phyloP scores from a whole-genome alignment of 768 basidiomycete species.

The Mycena rebaudengoi region DNA sequence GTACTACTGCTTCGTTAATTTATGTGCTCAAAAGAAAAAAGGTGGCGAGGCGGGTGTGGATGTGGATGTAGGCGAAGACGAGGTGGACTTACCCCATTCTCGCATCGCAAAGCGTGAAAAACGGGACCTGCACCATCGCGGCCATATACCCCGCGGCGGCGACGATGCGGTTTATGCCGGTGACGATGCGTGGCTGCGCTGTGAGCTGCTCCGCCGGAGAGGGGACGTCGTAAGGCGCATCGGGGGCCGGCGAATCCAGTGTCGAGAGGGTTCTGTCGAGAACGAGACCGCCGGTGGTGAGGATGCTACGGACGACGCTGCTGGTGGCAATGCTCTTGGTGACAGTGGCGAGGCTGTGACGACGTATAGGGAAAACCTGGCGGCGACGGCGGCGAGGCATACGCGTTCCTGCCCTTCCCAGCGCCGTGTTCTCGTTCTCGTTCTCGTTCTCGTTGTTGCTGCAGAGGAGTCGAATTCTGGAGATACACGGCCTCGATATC shows the following conservation, averaged over 20 bases:
- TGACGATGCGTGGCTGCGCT: constrained; percentile 64
- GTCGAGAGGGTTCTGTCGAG: no score
- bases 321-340: no score
- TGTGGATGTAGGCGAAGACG: no score
- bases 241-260: constrained; percentile 68
- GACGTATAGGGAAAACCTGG: constrained; percentile 17
- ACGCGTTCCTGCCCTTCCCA: constrained; percentile 4
- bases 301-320: constrained; percentile 24
- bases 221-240: constrained; percentile 52
- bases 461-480: neutral
- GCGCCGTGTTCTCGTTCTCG: no score
- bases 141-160: constrained; percentile 76
- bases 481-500: constrained; percentile 72
- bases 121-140: constrained; percentile 71
- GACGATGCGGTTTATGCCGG: constrained; percentile 70
- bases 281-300: constrained; percentile 21
- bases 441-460: no score
- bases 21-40: no score
- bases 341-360: constrained; percentile 16
- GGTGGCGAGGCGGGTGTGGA: no score
- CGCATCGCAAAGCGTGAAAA: constrained; percentile 78
- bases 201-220: constrained; percentile 64
- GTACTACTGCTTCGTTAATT: no score
- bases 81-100: no score
- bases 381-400: constrained; percentile 31